Base-by-base conservation (phyloP, 495 filamentous ascomycete species). In the Penicillium salamii region DNA sequence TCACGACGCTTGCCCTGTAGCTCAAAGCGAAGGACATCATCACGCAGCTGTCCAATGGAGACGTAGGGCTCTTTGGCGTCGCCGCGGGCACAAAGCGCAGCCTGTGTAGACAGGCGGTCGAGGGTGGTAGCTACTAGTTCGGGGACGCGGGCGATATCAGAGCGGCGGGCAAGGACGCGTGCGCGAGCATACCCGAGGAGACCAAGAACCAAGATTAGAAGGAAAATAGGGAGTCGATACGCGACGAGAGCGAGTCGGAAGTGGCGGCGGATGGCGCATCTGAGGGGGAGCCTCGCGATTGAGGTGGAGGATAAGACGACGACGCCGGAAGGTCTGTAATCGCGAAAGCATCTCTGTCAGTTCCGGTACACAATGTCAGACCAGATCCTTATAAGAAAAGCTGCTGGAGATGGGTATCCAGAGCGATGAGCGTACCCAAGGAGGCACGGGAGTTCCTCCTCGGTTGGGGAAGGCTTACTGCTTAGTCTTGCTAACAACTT, bases 191-290 rank as follows among this genome's bases (percentile, higher is more conserved):
- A 89, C 36, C 76, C 51, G 9, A 78, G 49, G 12, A 67, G 62
- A 17, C 74, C 51, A 20, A 81, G 28, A n/a, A 76, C 46, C 3
- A 85, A 38, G 33, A 81, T 69, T 69, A 93, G 58, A 78, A 82
- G 59, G 77, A 81, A 78, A 96, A 97, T 81, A 79, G 86, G 75
- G 82, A 95, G 75, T 89, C 93, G 83, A 96, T 97, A 81, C 86
- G 87, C 80, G 80, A 88, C 84, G 89, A 96, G 69, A 78, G 92
- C 82, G 83, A 88, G 86, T 77, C 88, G 82, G 81, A 95, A 72
- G 75, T 90, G 90, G 76, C 91, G 84, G 75, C 81, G 82, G 88
- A 91, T 58, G 74, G 89, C 82, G 76, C 95, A 99, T 74, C 68
- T 61, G 84, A 96, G 77, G 72, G 91, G 79, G 84, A 97, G 76